Evolutionary conservation across 2,329 filamentous ascomycete species (phyloP).

Genomic region (Colletotrichum tropicicola): DNA sequence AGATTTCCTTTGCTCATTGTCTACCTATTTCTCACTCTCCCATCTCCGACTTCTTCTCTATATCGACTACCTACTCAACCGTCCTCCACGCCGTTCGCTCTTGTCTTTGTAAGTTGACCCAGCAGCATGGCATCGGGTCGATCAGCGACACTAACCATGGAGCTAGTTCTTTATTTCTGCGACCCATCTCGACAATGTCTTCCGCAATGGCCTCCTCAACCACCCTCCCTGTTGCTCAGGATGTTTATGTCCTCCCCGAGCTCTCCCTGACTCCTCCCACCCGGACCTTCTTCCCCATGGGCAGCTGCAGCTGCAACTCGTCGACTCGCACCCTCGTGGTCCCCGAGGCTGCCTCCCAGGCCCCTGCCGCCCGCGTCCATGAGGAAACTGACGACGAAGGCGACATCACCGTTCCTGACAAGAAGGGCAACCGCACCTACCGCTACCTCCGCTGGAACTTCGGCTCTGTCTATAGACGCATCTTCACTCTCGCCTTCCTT

Average conservation of each 20-base stretch:
- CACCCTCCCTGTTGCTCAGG: slow-evolving; percentile 8
- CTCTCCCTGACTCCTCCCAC: neutral
- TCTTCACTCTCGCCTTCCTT: slow-evolving; percentile 63
- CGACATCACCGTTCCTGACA: slow-evolving; percentile 45
- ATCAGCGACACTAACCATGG: neutral
- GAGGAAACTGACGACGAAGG: slow-evolving; percentile 23
- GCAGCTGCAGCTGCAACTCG: slow-evolving; percentile 8
- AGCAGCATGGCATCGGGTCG: neutral
- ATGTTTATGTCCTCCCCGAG: neutral
- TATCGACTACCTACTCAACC: neutral
- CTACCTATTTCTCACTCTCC: neutral
- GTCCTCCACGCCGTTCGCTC: neutral
- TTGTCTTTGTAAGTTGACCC: neutral
- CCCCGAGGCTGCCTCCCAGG: neutral
- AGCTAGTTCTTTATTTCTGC: neutral
- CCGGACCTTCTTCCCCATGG: slow-evolving; percentile 1
- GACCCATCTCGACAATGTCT: slow-evolving; percentile 3
- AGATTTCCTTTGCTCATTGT: neutral
- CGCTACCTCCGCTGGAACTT: slow-evolving; percentile 53
- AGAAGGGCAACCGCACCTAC: slow-evolving; percentile 47
- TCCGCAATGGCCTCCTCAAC: slow-evolving; percentile 6
- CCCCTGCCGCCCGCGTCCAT: neutral
- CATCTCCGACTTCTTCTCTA: neutral
- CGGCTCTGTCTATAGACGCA: slow-evolving; percentile 63
- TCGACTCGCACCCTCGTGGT: slow-evolving; percentile 20